phyloP scores from a whole-genome alignment of 2,329 filamentous ascomycete genomes.

The Cordyceps pruinosa region DNA sequence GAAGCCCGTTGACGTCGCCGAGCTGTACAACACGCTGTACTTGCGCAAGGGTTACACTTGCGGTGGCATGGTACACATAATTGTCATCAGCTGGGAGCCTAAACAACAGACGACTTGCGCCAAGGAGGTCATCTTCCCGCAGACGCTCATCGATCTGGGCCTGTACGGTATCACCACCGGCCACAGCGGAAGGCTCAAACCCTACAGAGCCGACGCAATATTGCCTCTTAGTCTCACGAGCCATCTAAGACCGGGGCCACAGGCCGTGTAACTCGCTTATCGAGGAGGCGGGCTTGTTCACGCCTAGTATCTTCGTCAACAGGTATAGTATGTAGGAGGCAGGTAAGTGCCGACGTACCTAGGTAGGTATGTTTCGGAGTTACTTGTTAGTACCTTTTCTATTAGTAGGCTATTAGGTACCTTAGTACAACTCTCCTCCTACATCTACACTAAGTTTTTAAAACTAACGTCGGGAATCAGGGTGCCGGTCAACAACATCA shows the following conservation, averaged over 20 bases:
- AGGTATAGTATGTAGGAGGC: background rate
- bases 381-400: no score
- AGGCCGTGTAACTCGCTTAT: background rate
- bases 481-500: no score
- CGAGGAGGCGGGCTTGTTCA: background rate
- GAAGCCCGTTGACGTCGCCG: constrained; percentile 39
- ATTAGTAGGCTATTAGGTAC: no score
- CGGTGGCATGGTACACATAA: constrained; percentile 47
- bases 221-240: constrained; percentile 22
- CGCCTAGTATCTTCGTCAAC: background rate
- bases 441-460: no score
- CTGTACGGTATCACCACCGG: constrained; percentile 32
- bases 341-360: background rate
- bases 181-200: constrained; percentile 36
- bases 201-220: constrained; percentile 39
- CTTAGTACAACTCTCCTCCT: no score
- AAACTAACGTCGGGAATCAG: no score
- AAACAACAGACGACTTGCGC: constrained; percentile 38
- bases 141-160: constrained; percentile 32
- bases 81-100: constrained; percentile 36
- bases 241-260: constrained; percentile 22
- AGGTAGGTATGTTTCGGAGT: no score
- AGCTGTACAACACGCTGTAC: constrained; percentile 40
- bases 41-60: constrained; percentile 41
- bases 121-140: constrained; percentile 32